Evolutionary conservation across 2,329 filamentous ascomycete species (phyloP), one percentile per base, ranked within the genome.

Genomic region (Fusarium sp.): DNA sequence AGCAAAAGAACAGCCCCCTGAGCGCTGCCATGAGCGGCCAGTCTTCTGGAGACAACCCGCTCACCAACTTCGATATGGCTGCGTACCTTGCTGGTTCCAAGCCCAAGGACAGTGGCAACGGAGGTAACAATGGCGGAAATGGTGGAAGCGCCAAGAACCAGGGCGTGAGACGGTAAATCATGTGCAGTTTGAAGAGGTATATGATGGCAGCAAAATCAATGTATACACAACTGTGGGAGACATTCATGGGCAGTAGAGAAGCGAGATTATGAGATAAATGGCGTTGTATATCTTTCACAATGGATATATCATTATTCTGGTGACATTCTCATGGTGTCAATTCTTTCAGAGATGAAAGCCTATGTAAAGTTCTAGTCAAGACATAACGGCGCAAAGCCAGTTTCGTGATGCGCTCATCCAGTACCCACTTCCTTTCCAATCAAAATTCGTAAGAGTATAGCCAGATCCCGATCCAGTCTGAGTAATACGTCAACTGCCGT

Each of bases 1-100:
- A 94, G 76, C 94, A 96, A 79, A 94, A 94, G 81, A 88, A 88
- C 68, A 90, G 89, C 71, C 89, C 92, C 2, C 84, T 95, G 71
- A 86, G 85, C 66, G 84, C 87, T 77, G 74, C 89, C 73, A 83
- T 89, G 65, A 82, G 81, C 22, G 78, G 71, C 4, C 72, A 76
- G 57, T 71, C 73, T 15, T 58, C 63, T 15, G 70, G 65, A 13
- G 76, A 77, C 46, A 87, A 81, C 72, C 82, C 85, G 2, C 81
- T 87, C 54, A 82, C 82, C 62, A 84, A 83, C 77, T 90, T 90
- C 66, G 88, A 90, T 73, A 85, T 90, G 85, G 88, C 88, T 3
- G 84, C 84, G 9, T 92, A 89, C 76, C 82, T 92, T 68, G 85
- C 89, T 5, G 90, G 89, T 6, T 83, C 84, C 40, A 77, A 76